Evolutionary conservation across 192 early-diverging fungal genomes (phyloP), one percentile per base, ranked within the genome.

Genomic region (Coemansia nantahalensis): DNA sequence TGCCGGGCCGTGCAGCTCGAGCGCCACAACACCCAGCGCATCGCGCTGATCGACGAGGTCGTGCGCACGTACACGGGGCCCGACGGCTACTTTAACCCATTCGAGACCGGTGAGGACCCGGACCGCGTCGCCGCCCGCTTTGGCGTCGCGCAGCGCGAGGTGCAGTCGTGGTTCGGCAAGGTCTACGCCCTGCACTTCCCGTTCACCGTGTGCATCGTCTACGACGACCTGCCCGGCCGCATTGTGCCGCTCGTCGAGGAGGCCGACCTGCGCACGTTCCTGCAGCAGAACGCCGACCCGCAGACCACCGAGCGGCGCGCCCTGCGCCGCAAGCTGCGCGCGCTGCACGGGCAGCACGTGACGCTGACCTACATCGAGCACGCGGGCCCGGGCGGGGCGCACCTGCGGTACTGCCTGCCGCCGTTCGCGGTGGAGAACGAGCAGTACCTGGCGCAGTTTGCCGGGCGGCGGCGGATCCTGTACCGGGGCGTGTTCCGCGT

Each of bases 11-110:
- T 70, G 0, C 12, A 52, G 47, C 35, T 65, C 9, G 74, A 77
- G 68, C 62, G 74, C 8, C 36, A 56, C 34, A 61, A 60, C 46
- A 56, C 57, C 42, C 39, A 37, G 17, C 72, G 72, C 15, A 46
- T 39, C 0, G 56, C 41, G 34, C 51, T 68, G 61, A 65, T 63
- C 54, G 56, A 57, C 54, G 78, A 75, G 57, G 82, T 86, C 15
- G 42, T 77, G 13, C 63, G 65, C 2, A 45, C 55, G 49, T 78
- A 73, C 41, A 80, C 81, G 13, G 84, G 84, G 0, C 82, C 82
- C 13, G 84, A 86, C 49, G 82, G 84, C 81, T 86, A 81, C 56
- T 86, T 81, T 46, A 71, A 80, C 14, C 83, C 83, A 16, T 80
- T 69, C 40, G 67, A 65, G 14, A 18, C 39, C n/a, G 36, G 18